phyloP scores from a whole-genome alignment of 176 grass and related monocot species.

The Carex littledalei region DNA sequence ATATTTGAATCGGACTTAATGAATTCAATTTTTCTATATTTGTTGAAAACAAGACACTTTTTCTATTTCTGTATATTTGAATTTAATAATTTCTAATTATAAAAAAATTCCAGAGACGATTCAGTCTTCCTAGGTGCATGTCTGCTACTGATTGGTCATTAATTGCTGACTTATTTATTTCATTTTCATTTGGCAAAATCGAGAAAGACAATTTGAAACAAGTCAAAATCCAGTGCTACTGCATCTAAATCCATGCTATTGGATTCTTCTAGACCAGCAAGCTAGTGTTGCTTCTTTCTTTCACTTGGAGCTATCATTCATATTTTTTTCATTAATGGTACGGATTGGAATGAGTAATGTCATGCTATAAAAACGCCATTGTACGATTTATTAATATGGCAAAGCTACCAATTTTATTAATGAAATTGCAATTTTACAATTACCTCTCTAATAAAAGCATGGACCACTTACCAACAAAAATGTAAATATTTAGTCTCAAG shows the following conservation, averaged over 20 bases:
- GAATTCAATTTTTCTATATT: too few relatives aligned
- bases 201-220: conserved; percentile 6
- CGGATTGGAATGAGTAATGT: not conserved
- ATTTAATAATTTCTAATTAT: too few relatives aligned
- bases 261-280: not conserved
- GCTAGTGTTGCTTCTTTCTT: not conserved
- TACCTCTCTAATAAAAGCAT: too few relatives aligned
- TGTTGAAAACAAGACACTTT: too few relatives aligned
- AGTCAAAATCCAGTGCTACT: not conserved
- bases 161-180: not conserved
- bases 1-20: too few relatives aligned
- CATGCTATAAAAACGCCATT: not conserved
- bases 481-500: too few relatives aligned
- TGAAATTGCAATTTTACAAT: too few relatives aligned
- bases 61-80: too few relatives aligned
- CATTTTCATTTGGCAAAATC: not conserved
- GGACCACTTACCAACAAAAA: too few relatives aligned
- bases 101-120: not conserved
- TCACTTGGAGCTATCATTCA: not conserved
- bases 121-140: conserved; percentile 11
- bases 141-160: conserved; percentile 19
- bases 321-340: not conserved
- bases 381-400: too few relatives aligned
- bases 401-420: too few relatives aligned
- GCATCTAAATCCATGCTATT: conserved; percentile 3